Evolutionary conservation across 2,329 filamentous ascomycete species (phyloP), one percentile per base, ranked within the genome.

Genomic region (Trichothecium sympodiale): DNA sequence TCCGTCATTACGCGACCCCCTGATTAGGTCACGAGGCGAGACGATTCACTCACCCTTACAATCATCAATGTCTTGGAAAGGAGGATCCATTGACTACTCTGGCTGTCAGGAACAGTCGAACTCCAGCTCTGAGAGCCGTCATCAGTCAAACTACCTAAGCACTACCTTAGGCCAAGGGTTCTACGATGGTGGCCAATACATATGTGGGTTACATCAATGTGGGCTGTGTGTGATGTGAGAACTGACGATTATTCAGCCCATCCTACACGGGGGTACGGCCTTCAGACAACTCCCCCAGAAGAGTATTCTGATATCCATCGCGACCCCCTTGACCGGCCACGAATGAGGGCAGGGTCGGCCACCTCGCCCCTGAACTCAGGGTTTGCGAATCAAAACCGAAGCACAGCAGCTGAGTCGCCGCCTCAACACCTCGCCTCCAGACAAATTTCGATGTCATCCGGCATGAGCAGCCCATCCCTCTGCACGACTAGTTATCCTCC

Each of bases 11-110:
- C 61, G 72, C 29, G 74, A 77, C 35, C 65, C 71, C 3, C 65
- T 76, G 56, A 63, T 64, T 5, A 62, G 73, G 38, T 67, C 72
- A 9, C 64, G 74, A 41, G 69, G 72, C 3, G 73, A 77, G 33
- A 71, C 62, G 9, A 51, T 76, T 12, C 71, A 77, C 40, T 77
- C 73, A 12, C 71, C 74, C 3, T 54, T 78, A 31, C 62, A 73
- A 26, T 64, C 73, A 8, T 73, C 68, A 48, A 73, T 77, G 69
- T 70, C 72, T 10, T 79, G 74, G 74, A 77, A 77, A 51, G 69
- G 70, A 12, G 70, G 74, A 41, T 59, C 67, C 2, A 65, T 77
- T 38, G 71, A 76, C 46, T 78, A 76, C 48, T 63, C 60, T 9
- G 63, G 60, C 9, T 76, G 73, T 46, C 67, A 32, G 20, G 20